Conservation (phyloP, 1,139 yeast species). For the Yamadazyma trypodendri region DNA sequence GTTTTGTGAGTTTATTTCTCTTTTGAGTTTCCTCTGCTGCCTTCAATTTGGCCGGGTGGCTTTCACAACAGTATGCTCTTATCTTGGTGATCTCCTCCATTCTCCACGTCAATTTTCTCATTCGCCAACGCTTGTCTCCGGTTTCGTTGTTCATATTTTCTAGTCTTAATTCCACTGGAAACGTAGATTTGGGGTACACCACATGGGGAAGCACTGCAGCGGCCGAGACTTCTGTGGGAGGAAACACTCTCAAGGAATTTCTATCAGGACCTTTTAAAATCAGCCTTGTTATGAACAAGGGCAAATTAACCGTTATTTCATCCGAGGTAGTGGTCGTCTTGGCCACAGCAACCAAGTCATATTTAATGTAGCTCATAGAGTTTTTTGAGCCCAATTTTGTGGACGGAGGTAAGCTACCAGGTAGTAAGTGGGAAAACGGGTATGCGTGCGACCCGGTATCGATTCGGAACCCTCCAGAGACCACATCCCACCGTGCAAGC, state of each 20-base stretch:
- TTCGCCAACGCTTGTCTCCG: slow-evolving; percentile 77
- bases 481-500: slow-evolving; percentile 87
- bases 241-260: slow-evolving; percentile 86
- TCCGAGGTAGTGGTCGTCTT: slow-evolving; percentile 20
- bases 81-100: slow-evolving; percentile 79
- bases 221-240: slow-evolving; percentile 91
- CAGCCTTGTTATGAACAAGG: slow-evolving; percentile 76
- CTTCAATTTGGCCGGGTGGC: slow-evolving; percentile 51
- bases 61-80: slow-evolving; percentile 54
- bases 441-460: slow-evolving; percentile 74
- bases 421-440: slow-evolving; percentile 90
- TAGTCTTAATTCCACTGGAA: slow-evolving; percentile 77
- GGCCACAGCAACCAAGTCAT: slow-evolving; percentile 69
- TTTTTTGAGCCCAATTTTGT: slow-evolving; percentile 56
- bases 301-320: slow-evolving; percentile 52
- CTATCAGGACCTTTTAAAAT: slow-evolving; percentile 80
- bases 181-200: slow-evolving; percentile 80
- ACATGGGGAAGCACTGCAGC: slow-evolving; percentile 86
- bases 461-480: slow-evolving; percentile 55
- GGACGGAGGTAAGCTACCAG: slow-evolving; percentile 89
- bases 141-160: slow-evolving; percentile 65
- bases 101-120: slow-evolving; percentile 87
- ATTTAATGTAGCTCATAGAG: slow-evolving; percentile 58
- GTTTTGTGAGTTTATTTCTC: slow-evolving; percentile 12
- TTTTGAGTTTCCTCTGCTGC: slow-evolving; percentile 47